Evolutionary conservation across 345 rosid genomes (phyloP), one percentile per base, ranked within the genome.

Genomic region (Populus nigra): DNA sequence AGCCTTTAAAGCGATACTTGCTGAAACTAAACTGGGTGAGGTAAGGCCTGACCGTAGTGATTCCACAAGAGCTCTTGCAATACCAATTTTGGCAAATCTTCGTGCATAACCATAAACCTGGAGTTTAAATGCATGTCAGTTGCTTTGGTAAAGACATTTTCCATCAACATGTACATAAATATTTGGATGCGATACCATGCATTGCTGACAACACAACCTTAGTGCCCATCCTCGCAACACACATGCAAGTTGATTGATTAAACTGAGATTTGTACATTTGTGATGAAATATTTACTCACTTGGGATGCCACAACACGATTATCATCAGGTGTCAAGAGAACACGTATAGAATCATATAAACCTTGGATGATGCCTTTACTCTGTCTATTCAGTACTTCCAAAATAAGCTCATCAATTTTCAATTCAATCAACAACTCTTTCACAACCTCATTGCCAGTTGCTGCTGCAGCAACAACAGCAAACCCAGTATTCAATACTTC

Each of bases 61-160:
- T 43, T 88, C 88, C 5, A 89, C 86, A 75, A 96, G 97, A 76
- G 93, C 83, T 84, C 62, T 83, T 12, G 94, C 90, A 77, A 92
- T 88, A 63, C 98, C 97, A 77, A 86, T 83, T 83, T 92, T 93
- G 17, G 98, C 96, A 76, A 96, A 96, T 80, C 85, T 88, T 38
- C 97, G 85, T 6, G 98, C 98, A 86, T 96, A 91, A 78, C 97
- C 93, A 88, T 92, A 96, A 68, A 96, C 99, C 99, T 93, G 85
- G 83, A 83, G 23, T 55, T 69, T 39, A 50, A 10, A 69, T 15
- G 27, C 45, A 22, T 36, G 29, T 20, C 73, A 81, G 17, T 75
- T 38, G 39, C 35, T 36, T 39, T 41, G 16, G 15, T 49, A 25
- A 74, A 62, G 20, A 13, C 65, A 11, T 15, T 73, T 55, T 15